Evolutionary conservation across 371 early-diverging fungal species (phyloP), one percentile per base, ranked within the genome.

Genomic region (Umbelopsis sp.): DNA sequence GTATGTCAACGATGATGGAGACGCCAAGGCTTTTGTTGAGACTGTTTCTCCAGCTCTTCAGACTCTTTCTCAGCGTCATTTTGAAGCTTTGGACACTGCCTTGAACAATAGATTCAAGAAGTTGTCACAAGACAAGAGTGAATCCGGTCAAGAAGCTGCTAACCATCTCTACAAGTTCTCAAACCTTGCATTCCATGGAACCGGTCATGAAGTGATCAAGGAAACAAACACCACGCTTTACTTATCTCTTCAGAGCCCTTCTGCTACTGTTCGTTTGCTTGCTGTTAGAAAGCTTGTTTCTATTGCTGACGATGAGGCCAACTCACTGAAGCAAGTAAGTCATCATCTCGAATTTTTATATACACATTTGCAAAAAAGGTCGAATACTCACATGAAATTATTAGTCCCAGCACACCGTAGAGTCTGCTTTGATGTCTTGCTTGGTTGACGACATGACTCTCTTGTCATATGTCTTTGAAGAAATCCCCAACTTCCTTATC

Each of bases 171-270:
- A 89, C 68, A 78, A 87, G 11, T 87, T 90, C 57, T 79, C 86
- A 16, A 76, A 87, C 12, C 70, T 81, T 63, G 84, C 82, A 20
- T 87, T 89, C 76, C 76, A 84, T 57, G 91, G 90, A 35, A 90
- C 92, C 25, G 71, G 85, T 11, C 87, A 89, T 64, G 84, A 90
- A 67, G 75, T 91, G 10, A 72, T 92, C 29, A 76, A 81, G 70
- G 90, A 91, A 63, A 81, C 88, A 44, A 87, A 87, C 68, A 91
- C 93, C 0, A 90, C 92, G 0, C 73, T 94, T 12, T 92, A 85
- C 63, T 83, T 93, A 51, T 87, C 89, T 70, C 77, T 94, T 64
- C 86, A 91, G 68, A 91, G 91, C 65, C 80, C 88, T 16, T 83
- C 91, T 32, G 66, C 83, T 0, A 75, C 81, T 1, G 82, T 89